phyloP scores from a whole-genome alignment of 805 yeast species.

The Henningerozyma blattae region DNA sequence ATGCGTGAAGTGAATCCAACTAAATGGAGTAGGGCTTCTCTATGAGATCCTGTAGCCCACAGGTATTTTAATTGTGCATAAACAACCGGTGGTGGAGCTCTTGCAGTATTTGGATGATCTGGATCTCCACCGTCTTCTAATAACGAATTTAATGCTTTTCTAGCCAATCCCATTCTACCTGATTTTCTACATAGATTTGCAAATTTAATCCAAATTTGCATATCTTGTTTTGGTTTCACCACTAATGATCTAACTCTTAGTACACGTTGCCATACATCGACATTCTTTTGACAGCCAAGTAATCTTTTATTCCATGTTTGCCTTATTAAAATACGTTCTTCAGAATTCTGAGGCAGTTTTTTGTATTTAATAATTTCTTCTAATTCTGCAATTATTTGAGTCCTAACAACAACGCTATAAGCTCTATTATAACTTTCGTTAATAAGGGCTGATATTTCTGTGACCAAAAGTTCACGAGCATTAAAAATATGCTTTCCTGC shows the following conservation, averaged over 20 bases:
- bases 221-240: slow-evolving; percentile 87
- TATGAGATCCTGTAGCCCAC: slow-evolving; percentile 91
- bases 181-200: slow-evolving; percentile 93
- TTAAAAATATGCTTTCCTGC: slow-evolving; percentile 67
- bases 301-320: slow-evolving; percentile 91
- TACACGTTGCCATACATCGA: slow-evolving; percentile 98
- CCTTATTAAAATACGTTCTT: slow-evolving; percentile 64
- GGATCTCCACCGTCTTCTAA: slow-evolving; percentile 60
- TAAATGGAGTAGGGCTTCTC: slow-evolving; percentile 75
- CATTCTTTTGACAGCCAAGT: slow-evolving; percentile 90
- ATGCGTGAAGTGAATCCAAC: slow-evolving; percentile 85
- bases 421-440: slow-evolving; percentile 96
- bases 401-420: slow-evolving; percentile 90
- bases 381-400: slow-evolving; percentile 92
- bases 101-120: slow-evolving; percentile 41
- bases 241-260: slow-evolving; percentile 87
- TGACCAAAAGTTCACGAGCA: slow-evolving; percentile 82
- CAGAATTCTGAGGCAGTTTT: slow-evolving; percentile 71
- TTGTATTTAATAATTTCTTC: slow-evolving; percentile 92
- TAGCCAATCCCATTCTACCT: slow-evolving; percentile 85
- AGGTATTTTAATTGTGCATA: slow-evolving; percentile 92
- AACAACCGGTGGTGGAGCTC: slow-evolving; percentile 94
- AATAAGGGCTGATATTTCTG: slow-evolving; percentile 88
- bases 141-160: slow-evolving; percentile 72
- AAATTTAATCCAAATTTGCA: slow-evolving; percentile 97